Conservation (phyloP, 768 basidiomycete species). For the Clitopilus passeckerianus region DNA sequence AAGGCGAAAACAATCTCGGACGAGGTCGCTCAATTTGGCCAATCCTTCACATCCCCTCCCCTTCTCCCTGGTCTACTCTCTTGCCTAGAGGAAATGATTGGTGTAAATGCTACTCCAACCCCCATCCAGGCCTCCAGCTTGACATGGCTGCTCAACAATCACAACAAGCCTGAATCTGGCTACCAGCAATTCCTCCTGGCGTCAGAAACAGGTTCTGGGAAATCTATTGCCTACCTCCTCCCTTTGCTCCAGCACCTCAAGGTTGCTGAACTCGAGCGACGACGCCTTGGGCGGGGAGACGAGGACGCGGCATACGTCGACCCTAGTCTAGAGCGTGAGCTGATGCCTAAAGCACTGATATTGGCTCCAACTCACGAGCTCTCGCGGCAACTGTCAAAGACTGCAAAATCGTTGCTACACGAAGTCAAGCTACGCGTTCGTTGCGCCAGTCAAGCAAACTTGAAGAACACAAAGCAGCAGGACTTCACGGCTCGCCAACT, state of each 20-base stretch:
- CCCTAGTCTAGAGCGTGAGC: conserved; percentile 17
- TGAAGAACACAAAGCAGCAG: conserved; percentile 20
- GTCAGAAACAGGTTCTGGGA: conserved; percentile 88
- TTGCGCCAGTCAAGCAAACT: conserved; percentile 64
- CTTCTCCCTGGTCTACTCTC: conserved; percentile 60
- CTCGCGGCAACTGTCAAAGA: conserved; percentile 69
- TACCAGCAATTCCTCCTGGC: conserved; percentile 66
- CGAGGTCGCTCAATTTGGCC: conserved; percentile 19
- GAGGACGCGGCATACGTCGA: neutral
- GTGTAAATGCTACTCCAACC: conserved; percentile 54
- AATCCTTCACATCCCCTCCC: conserved; percentile 61
- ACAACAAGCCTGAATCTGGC: conserved; percentile 13
- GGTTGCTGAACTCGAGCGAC: conserved; percentile 39
- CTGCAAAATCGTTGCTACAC: conserved; percentile 74
- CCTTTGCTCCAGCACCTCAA: conserved; percentile 82
- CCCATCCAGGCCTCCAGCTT: conserved; percentile 76
- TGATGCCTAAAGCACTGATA: conserved; percentile 74
- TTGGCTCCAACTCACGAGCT: conserved; percentile 91
- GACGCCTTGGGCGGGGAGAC: neutral
- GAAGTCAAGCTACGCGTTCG: conserved; percentile 69
- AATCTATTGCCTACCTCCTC: conserved; percentile 86
- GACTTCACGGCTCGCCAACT: conserved; percentile 47
- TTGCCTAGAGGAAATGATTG: conserved; percentile 54
- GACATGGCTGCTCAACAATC: conserved; percentile 49
- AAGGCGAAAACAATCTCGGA: conserved; percentile 2